phyloP scores from a whole-genome alignment of 2,329 filamentous ascomycete species.

The Torrubiellomyces zombiae region DNA sequence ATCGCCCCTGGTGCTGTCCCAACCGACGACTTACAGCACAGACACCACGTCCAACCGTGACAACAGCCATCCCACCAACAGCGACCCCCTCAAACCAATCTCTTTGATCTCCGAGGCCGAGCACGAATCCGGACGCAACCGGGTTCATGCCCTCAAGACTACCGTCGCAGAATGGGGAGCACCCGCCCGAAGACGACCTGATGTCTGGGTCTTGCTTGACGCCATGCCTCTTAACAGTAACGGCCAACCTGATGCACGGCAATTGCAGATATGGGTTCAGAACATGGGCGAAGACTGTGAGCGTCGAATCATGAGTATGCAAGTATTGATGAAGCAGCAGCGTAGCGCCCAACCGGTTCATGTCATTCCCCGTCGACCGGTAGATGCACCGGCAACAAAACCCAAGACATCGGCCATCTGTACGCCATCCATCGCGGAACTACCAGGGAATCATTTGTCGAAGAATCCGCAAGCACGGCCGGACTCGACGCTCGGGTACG shows the following conservation, averaged over 20 bases:
- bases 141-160: conserved; percentile 24
- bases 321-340: conserved; percentile 25
- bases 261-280: conserved; percentile 35
- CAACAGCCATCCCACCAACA: conserved; percentile 4
- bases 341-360: conserved; percentile 20
- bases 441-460: too few relatives aligned
- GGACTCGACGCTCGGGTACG: too few relatives aligned
- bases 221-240: conserved; percentile 25
- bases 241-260: conserved; percentile 24
- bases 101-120: conserved; percentile 15
- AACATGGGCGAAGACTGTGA: conserved; percentile 31
- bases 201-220: conserved; percentile 30
- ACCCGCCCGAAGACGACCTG: conserved; percentile 20
- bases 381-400: too few relatives aligned
- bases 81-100: conserved; percentile 13
- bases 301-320: conserved; percentile 26
- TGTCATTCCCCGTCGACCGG: conserved; percentile 14
- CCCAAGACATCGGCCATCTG: too few relatives aligned
- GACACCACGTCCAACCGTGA: conserved; percentile 11
- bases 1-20: too few relatives aligned
- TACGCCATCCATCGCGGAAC: too few relatives aligned
- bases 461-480: too few relatives aligned
- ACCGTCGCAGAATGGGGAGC: conserved; percentile 19
- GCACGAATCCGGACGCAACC: conserved; percentile 22
- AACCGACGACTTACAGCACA: too few relatives aligned